Conservation (phyloP, 306 rosid genomes). For the Glycine latifolia region DNA sequence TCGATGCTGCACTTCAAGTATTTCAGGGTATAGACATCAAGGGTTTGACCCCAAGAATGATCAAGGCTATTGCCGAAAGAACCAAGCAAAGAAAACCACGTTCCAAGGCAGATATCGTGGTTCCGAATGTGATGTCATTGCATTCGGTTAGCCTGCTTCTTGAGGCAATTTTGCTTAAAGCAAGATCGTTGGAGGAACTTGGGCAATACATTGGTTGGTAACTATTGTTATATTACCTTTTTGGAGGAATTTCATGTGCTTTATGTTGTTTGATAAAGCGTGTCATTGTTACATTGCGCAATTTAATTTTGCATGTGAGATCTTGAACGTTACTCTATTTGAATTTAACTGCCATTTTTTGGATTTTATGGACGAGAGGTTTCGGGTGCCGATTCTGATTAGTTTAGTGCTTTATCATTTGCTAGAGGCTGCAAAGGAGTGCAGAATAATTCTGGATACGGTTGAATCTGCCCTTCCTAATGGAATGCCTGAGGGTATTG, state of each 20-base stretch:
- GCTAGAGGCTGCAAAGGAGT: slow-evolving; percentile 81
- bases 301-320: slow-evolving; percentile 9
- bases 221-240: slow-evolving; percentile 24
- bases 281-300: slow-evolving; percentile 11
- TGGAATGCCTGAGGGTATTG: slow-evolving; percentile 71
- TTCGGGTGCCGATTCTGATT: slow-evolving; percentile 3
- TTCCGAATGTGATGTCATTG: slow-evolving; percentile 68
- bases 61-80: slow-evolving; percentile 70
- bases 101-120: slow-evolving; percentile 57
- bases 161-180: slow-evolving; percentile 87
- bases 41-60: slow-evolving; percentile 71
- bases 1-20: slow-evolving; percentile 84
- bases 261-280: neutral
- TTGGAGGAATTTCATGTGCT: slow-evolving; percentile 13
- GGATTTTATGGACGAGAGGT: slow-evolving; percentile 11
- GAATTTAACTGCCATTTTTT: neutral
- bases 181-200: slow-evolving; percentile 74
- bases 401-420: slow-evolving; percentile 45
- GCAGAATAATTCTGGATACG: slow-evolving; percentile 77
- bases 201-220: slow-evolving; percentile 71
- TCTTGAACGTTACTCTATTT: slow-evolving; percentile 10
- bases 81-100: slow-evolving; percentile 63
- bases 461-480: slow-evolving; percentile 76
- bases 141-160: slow-evolving; percentile 86
- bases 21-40: slow-evolving; percentile 90